These are phyloP conservation scores for Babesia gibsoni DNA, from an alignment of 169 alveolate genomes.

Conservation along the genomic window DNA sequence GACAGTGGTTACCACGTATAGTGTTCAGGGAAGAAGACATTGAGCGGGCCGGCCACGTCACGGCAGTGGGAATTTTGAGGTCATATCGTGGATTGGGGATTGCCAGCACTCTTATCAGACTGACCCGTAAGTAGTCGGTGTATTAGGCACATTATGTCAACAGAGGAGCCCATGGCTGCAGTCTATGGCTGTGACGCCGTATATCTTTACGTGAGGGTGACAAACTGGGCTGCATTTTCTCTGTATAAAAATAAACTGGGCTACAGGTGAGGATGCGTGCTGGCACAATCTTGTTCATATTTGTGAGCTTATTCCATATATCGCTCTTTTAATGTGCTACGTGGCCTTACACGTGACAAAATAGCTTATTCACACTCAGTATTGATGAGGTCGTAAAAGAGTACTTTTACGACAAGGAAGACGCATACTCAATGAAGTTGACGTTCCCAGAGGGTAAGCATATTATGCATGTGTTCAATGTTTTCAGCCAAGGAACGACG, in stretches of 20 bases:
- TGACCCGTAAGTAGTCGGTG: slow-evolving; percentile 59
- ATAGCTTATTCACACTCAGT: slow-evolving; percentile 1
- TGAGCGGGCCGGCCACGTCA: slow-evolving; percentile 73
- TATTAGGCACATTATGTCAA: too few species aligned
- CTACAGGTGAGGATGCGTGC: slow-evolving; percentile 55
- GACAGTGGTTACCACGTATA: not conserved
- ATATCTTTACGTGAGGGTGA: slow-evolving; percentile 67
- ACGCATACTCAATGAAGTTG: slow-evolving; percentile 70
- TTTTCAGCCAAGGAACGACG: slow-evolving; percentile 5
- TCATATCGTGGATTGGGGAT: slow-evolving; percentile 68
- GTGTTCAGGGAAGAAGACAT: slow-evolving; percentile 68
- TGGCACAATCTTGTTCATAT: not conserved
- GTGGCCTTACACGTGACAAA: not conserved
- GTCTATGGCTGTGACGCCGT: slow-evolving; percentile 44
- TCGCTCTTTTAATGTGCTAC: not conserved
- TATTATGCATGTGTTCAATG: not conserved
- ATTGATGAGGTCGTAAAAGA: slow-evolving; percentile 65
- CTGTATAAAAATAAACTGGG: slow-evolving; percentile 63
- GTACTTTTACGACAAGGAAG: slow-evolving; percentile 74
- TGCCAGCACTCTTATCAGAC: slow-evolving; percentile 65
- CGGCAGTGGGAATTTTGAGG: slow-evolving; percentile 75
- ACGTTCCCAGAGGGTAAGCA: slow-evolving; percentile 19
- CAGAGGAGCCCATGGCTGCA: slow-evolving; percentile 61
- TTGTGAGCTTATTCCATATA: not conserved
- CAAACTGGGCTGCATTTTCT: slow-evolving; percentile 70